phyloP scores from a whole-genome alignment of 768 basidiomycete genomes.

The Lactarius pseudohatsudake region DNA sequence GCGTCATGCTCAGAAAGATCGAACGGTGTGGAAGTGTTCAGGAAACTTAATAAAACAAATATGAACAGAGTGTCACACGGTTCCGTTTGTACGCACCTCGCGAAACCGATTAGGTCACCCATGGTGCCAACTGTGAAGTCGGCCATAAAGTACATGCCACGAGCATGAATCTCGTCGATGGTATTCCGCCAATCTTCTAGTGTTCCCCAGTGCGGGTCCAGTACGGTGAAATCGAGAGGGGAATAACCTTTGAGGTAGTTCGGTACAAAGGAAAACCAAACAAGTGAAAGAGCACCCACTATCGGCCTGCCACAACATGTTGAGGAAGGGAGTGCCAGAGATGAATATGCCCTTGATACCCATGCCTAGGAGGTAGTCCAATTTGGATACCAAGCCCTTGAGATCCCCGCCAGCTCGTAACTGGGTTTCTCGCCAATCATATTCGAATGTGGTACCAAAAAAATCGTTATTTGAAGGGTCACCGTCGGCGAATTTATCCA shows the following conservation, averaged over 20 bases:
- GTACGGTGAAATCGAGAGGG: constrained; percentile 83
- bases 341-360: constrained; percentile 83
- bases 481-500: constrained; percentile 95
- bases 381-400: constrained; percentile 65
- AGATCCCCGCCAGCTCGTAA: constrained; percentile 89
- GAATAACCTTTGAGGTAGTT: constrained; percentile 69
- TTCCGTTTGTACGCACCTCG: constrained; percentile 55
- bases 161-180: constrained; percentile 74
- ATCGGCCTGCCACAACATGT: constrained; percentile 98
- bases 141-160: constrained; percentile 88
- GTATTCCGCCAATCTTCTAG: constrained; percentile 74
- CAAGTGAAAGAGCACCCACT: constrained; percentile 52
- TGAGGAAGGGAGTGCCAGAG: constrained; percentile 88
- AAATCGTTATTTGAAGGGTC: constrained; percentile 91
- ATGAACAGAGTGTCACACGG: constrained; percentile 20
- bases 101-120: constrained; percentile 81
- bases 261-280: constrained; percentile 11
- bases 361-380: constrained; percentile 92
- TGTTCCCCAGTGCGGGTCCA: constrained; percentile 93
- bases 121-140: constrained; percentile 96
- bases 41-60: constrained; percentile 46
- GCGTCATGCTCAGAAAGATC: constrained; percentile 67
- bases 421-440: constrained; percentile 86
- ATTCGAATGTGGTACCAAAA: constrained; percentile 77
- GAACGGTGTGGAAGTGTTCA: constrained; percentile 84